phyloP scores from a whole-genome alignment of 768 basidiomycete species.

The Gymnopilus dilepis region DNA sequence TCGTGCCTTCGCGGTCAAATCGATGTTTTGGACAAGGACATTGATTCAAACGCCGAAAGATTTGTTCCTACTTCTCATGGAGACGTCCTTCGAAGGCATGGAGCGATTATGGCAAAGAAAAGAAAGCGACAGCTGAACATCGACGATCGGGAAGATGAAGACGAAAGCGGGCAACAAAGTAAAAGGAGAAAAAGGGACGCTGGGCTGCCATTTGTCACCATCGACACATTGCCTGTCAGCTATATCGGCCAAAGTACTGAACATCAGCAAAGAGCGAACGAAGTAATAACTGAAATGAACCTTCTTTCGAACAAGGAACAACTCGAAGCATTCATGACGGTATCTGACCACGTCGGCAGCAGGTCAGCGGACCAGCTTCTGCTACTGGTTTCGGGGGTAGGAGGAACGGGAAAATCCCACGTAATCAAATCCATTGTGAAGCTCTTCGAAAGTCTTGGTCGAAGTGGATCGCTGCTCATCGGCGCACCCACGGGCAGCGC shows the following conservation, averaged over 20 bases:
- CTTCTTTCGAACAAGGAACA: not conserved
- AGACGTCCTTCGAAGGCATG: not conserved
- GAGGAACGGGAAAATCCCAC: constrained; percentile 2
- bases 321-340: not conserved
- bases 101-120: not conserved
- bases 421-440: not conserved
- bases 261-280: not conserved
- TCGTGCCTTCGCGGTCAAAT: no score
- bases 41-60: not conserved
- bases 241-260: not conserved
- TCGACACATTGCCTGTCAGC: not conserved
- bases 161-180: not conserved
- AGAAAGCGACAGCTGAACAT: not conserved
- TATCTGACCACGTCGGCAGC: not conserved
- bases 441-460: not conserved
- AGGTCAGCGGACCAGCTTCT: not conserved
- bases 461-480: not conserved
- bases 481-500: not conserved
- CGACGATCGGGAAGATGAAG: not conserved
- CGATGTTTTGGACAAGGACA: no score
- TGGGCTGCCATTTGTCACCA: not conserved
- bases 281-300: not conserved
- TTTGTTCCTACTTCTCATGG: not conserved
- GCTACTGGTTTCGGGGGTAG: not conserved
- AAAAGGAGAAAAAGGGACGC: not conserved